Evolutionary conservation across 192 early-diverging fungal genomes (phyloP).

Genomic region (Coemansia erecta): DNA sequence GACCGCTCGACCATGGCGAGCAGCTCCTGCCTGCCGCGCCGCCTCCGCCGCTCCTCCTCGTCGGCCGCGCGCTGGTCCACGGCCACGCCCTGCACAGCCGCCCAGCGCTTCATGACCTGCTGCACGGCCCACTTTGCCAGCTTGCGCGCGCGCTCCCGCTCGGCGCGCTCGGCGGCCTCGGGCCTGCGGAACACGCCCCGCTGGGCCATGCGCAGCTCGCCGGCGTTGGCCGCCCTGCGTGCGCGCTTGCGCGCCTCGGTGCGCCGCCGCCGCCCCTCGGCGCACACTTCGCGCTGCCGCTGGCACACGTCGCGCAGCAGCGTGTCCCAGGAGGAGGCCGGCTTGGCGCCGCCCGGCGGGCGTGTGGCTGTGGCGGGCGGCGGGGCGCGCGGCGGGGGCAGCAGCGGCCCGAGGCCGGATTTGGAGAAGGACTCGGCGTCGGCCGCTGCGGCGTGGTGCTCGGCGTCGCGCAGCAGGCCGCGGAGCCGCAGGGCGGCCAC

Average conservation of each 20-base stretch:
- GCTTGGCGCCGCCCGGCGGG: constrained; percentile 19
- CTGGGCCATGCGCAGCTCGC: constrained; percentile 20
- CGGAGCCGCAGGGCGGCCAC: constrained; percentile 37
- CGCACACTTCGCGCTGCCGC: constrained; percentile 24
- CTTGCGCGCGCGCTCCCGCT: constrained; percentile 20
- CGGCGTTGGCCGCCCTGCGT: constrained; percentile 21
- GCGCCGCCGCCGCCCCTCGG: constrained; percentile 11
- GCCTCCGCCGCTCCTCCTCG: constrained; percentile 58
- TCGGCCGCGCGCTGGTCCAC: constrained; percentile 59
- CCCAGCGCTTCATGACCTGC: constrained; percentile 71
- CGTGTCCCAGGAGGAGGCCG: constrained; percentile 22
- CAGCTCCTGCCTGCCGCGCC: constrained; percentile 64
- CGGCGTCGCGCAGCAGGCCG: constrained; percentile 38
- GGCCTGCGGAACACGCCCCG: constrained; percentile 23
- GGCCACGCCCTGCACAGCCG: constrained; percentile 61
- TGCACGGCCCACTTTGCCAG: constrained; percentile 66
- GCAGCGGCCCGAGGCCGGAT: background rate
- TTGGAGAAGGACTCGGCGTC: background rate
- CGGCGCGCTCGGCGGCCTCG: constrained; percentile 23
- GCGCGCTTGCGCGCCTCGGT: constrained; percentile 21
- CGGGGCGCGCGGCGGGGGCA: constrained; percentile 28
- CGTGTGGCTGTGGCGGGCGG: constrained; percentile 12
- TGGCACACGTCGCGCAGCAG: constrained; percentile 25
- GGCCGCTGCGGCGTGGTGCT: background rate
- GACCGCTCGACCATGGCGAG: constrained; percentile 74